Conservation (phyloP, 805 yeast genomes). For the Schwanniomyces pseudopolymorphus region DNA sequence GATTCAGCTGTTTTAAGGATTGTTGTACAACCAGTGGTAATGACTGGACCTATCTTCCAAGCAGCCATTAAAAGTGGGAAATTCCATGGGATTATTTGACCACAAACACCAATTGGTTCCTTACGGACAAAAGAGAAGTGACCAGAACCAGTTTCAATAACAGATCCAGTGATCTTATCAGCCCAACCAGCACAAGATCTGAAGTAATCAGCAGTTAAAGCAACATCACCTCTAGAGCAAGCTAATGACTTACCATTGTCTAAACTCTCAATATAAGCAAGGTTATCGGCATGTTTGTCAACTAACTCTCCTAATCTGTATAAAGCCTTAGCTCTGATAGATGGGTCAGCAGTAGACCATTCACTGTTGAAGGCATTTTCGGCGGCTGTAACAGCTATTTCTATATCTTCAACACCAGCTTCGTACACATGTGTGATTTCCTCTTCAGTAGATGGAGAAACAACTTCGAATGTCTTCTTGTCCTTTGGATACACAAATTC, state of each 20-base stretch:
- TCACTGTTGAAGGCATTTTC: conserved; percentile 59
- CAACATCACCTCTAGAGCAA: conserved; percentile 75
- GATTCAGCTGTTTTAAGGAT: conserved; percentile 90
- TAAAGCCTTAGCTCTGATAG: conserved; percentile 60
- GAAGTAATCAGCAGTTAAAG: conserved; percentile 63
- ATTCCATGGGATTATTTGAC: conserved; percentile 96
- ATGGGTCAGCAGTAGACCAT: conserved; percentile 75
- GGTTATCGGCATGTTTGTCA: conserved; percentile 66
- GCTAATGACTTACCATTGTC: conserved; percentile 85
- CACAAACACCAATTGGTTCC: conserved; percentile 94
- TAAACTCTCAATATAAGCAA: conserved; percentile 80
- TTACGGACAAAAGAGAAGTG: conserved; percentile 79
- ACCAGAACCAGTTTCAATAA: conserved; percentile 69
- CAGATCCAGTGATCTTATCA: conserved; percentile 78
- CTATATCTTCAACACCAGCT: conserved; percentile 77
- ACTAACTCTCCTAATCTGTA: conserved; percentile 74
- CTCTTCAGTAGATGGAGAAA: conserved; percentile 72
- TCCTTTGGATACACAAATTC: conserved; percentile 65
- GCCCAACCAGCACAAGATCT: conserved; percentile 91
- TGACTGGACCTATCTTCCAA: conserved; percentile 93
- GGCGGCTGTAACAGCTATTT: conserved; percentile 85
- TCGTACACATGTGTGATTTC: conserved; percentile 67
- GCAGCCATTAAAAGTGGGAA: conserved; percentile 92
- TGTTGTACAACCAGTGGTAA: conserved; percentile 86
- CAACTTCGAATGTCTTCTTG: conserved; percentile 58